Percentiles rank a stretch among this genome's conserved stretches.
Evolutionary conservation across 2,329 filamentous ascomycete species (phyloP).

Genomic region (Xylogone sp.): DNA sequence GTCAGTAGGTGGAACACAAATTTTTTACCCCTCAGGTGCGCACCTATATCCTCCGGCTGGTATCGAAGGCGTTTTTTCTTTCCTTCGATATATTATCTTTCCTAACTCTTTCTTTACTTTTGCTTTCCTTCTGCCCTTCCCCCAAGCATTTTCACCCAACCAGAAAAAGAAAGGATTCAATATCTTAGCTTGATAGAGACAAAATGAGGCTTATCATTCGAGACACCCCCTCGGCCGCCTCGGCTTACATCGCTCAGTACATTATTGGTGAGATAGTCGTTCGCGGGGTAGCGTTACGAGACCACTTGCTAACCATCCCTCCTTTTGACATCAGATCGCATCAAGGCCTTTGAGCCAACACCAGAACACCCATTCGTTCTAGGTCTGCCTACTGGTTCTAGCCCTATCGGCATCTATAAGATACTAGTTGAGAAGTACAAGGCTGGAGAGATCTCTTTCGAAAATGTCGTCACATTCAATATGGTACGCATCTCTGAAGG

Average conservation of each 20-base stretch:
- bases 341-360: conserved; percentile 72
- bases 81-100: neutral
- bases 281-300: conserved; percentile 1
- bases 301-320: neutral
- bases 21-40: too few species aligned
- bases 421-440: conserved; percentile 70
- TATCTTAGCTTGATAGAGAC: conserved; percentile 3
- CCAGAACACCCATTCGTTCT: conserved; percentile 73
- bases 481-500: conserved; percentile 53
- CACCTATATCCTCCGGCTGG: neutral
- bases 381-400: conserved; percentile 79
- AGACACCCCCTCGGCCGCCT: conserved; percentile 64
- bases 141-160: neutral
- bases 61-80: too few species aligned
- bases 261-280: conserved; percentile 56
- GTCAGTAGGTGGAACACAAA: neutral
- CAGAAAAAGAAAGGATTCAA: neutral
- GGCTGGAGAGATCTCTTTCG: conserved; percentile 71
- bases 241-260: conserved; percentile 76
- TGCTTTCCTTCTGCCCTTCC: neutral
- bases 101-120: neutral
- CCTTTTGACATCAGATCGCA: conserved; percentile 63
- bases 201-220: conserved; percentile 79
- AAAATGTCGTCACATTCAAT: conserved; percentile 88
- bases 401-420: conserved; percentile 73